phyloP scores from a whole-genome alignment of 805 yeast species.

The Metschnikowia aberdeeniae region DNA sequence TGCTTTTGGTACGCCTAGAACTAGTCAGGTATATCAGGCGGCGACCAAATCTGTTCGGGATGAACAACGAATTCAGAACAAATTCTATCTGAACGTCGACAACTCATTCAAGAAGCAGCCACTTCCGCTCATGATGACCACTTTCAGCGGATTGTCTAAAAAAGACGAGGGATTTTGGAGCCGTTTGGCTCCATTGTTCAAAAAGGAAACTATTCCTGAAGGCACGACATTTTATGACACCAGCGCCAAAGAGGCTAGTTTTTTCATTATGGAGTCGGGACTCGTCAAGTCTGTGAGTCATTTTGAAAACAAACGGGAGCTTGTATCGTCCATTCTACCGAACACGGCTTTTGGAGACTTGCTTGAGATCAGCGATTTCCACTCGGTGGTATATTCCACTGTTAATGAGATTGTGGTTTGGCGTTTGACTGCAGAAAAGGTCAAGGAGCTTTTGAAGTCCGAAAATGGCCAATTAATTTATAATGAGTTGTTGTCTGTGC shows the following conservation, averaged over 20 bases:
- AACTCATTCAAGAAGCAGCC: constrained; percentile 47
- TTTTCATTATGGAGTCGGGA: constrained; percentile 53
- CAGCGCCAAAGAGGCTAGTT: constrained; percentile 42
- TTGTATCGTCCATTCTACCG: constrained; percentile 52
- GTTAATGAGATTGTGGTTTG: constrained; percentile 66
- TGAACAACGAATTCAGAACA: constrained; percentile 40
- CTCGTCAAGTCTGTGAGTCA: constrained; percentile 34
- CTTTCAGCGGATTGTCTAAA: constrained; percentile 56
- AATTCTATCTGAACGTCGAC: constrained; percentile 44
- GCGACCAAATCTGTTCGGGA: constrained; percentile 44
- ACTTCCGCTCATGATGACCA: constrained; percentile 58
- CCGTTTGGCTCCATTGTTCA: constrained; percentile 50
- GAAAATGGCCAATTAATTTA: constrained; percentile 48
- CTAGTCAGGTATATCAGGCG: constrained; percentile 49
- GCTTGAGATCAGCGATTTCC: constrained; percentile 28
- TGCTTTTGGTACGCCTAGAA: constrained; percentile 48
- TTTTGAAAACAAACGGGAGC: constrained; percentile 37
- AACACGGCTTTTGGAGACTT: constrained; percentile 72
- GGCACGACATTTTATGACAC: constrained; percentile 47
- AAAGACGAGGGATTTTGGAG: constrained; percentile 57
- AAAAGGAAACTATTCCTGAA: constrained; percentile 43
- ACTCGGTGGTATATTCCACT: constrained; percentile 47
- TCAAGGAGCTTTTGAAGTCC: constrained; percentile 44
- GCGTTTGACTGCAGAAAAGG: constrained; percentile 50
- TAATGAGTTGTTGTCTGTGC: constrained; percentile 60